These are phyloP conservation scores for Solanum chilense DNA, from an alignment of 257 asterid genomes.

Conservation along the genomic window DNA sequence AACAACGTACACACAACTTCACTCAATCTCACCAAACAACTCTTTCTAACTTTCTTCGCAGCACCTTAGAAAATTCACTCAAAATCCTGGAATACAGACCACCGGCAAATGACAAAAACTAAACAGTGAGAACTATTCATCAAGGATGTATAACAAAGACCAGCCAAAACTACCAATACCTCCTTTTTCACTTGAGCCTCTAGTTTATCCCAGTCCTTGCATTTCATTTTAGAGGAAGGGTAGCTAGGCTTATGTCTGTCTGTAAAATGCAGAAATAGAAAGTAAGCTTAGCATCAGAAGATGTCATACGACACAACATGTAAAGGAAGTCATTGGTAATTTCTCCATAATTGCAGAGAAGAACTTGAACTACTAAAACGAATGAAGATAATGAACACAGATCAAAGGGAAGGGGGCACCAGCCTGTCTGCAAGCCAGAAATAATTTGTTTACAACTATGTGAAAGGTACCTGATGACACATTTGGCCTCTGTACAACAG, in stretches of 20 bases:
- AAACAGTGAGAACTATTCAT: neutral
- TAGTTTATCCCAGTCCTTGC: slow-evolving; percentile 82
- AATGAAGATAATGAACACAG: neutral
- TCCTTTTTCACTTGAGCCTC: slow-evolving; percentile 79
- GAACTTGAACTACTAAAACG: neutral
- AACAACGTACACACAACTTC: no score
- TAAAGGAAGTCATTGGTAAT: neutral
- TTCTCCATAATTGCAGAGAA: neutral
- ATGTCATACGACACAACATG: neutral
- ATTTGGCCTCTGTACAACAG: slow-evolving; percentile 10
- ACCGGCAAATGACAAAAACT: neutral
- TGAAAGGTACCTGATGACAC: neutral
- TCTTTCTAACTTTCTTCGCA: no score
- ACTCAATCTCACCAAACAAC: no score
- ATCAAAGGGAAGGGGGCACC: neutral
- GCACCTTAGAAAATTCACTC: no score
- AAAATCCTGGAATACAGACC: slow-evolving; percentile 16
- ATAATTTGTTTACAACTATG: neutral
- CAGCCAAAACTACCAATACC: slow-evolving; percentile 30
- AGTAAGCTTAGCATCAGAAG: neutral
- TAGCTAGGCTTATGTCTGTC: slow-evolving; percentile 51
- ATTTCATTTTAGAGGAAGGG: slow-evolving; percentile 71
- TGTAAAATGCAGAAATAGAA: slow-evolving; percentile 11
- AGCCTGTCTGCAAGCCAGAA: neutral
- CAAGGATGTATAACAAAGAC: neutral